Evolutionary conservation across 495 filamentous ascomycete species (phyloP).

Genomic region (Neurospora sp.): DNA sequence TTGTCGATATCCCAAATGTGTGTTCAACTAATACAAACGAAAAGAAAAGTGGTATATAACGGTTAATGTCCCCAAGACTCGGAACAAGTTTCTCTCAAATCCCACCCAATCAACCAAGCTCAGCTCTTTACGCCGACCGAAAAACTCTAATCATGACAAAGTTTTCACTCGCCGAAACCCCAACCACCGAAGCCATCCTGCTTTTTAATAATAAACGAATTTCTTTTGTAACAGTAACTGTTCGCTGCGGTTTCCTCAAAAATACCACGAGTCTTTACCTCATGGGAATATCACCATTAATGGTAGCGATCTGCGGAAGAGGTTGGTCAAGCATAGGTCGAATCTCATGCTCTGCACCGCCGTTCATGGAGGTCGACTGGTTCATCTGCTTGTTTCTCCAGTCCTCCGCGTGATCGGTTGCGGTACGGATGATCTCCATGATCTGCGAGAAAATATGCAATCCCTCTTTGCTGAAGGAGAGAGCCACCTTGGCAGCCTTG

Average conservation of each 20-base stretch:
- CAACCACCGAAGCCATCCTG: not conserved
- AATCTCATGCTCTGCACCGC: not conserved
- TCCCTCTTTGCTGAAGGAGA: slow-evolving; percentile 77
- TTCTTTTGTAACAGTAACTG: not conserved
- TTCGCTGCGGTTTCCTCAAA: not conserved
- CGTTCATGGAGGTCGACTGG: not conserved
- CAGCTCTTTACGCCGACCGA: not conserved
- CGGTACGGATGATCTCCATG: slow-evolving; percentile 68
- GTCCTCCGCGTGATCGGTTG: slow-evolving; percentile 72
- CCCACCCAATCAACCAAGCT: not conserved
- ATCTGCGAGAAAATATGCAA: slow-evolving; percentile 86
- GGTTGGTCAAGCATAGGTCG: not conserved
- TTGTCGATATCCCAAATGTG: not conserved
- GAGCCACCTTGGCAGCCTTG: slow-evolving; percentile 53
- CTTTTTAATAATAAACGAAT: not conserved
- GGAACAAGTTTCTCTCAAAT: not conserved
- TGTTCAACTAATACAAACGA: not conserved
- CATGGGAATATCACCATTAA: slow-evolving; percentile 4
- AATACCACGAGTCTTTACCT: not conserved
- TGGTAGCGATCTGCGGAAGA: not conserved
- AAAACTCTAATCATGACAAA: not conserved
- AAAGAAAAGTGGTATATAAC: slow-evolving; percentile 1
- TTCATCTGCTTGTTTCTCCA: slow-evolving; percentile 63
- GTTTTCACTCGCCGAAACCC: not conserved
- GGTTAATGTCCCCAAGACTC: not conserved